Evolutionary conservation across 768 basidiomycete species (phyloP).

Genomic region (Tremella yokohamensis): DNA sequence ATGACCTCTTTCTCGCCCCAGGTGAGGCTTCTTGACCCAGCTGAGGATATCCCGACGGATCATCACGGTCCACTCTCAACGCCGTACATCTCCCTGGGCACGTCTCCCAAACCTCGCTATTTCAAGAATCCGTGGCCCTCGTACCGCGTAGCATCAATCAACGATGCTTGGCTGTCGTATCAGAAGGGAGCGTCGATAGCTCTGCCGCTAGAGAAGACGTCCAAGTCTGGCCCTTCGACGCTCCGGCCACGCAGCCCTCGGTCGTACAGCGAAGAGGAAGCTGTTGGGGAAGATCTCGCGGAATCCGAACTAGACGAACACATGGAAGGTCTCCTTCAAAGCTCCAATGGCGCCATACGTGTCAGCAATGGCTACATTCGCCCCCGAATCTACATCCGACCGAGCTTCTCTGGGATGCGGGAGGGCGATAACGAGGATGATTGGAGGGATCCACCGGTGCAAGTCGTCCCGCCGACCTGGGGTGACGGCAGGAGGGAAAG

Average conservation of each 20-base stretch:
- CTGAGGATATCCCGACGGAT: conserved; percentile 6
- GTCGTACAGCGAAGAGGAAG: conserved; percentile 7
- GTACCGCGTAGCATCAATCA: conserved; percentile 30
- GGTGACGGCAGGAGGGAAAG: conserved; percentile 19
- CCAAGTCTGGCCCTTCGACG: neutral
- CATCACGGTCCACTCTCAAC: conserved; percentile 29
- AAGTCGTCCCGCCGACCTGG: conserved; percentile 31
- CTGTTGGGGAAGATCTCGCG: neutral
- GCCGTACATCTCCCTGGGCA: neutral
- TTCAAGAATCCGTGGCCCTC: conserved; percentile 50
- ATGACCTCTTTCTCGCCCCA: conserved; percentile 11
- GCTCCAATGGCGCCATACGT: neutral
- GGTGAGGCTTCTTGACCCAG: conserved; percentile 17
- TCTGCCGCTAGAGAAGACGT: neutral
- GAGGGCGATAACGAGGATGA: conserved; percentile 40
- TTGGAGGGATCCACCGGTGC: conserved; percentile 43
- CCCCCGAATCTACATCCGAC: conserved; percentile 26
- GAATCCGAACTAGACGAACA: neutral
- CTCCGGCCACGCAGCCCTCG: too few species aligned
- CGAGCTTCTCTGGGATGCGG: conserved; percentile 20
- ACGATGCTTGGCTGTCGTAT: conserved; percentile 41
- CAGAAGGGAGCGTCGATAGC: conserved; percentile 44
- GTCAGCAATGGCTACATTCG: conserved; percentile 8
- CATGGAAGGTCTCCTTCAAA: too few species aligned
- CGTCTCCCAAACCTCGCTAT: conserved; percentile 24